A percentile compares a stretch with the other conserved stretches of the same genome.
Conservation (phyloP, 441 rosid genomes). For the Euphorbia schlechtendalii region DNA sequence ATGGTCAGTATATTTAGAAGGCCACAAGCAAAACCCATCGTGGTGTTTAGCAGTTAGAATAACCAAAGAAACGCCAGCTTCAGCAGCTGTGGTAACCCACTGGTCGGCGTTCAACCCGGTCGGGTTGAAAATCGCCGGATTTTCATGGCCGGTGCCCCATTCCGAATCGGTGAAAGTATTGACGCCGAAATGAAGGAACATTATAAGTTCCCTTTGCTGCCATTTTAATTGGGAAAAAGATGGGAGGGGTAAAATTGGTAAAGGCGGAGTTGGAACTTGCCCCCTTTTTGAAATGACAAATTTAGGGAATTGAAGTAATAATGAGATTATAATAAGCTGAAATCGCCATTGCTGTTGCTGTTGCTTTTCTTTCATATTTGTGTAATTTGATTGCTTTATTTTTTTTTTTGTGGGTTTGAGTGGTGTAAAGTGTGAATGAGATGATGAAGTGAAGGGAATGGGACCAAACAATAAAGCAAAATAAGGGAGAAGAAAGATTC, state of each 20-base stretch:
- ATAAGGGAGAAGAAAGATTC: conserved; percentile 13
- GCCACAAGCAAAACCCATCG: conserved; percentile 79
- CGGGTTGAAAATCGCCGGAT: conserved; percentile 49
- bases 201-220: conserved; percentile 67
- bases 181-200: conserved; percentile 77
- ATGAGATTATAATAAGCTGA: background rate
- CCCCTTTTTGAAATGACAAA: conserved; percentile 21
- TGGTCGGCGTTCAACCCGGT: conserved; percentile 41
- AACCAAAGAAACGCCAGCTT: conserved; percentile 48
- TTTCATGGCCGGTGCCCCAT: conserved; percentile 64
- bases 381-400: background rate
- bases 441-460: background rate
- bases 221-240: conserved; percentile 58
- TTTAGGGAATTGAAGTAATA: conserved; percentile 12
- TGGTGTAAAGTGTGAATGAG: no score
- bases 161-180: conserved; percentile 72
- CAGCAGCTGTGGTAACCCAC: conserved; percentile 48
- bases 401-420: no score
- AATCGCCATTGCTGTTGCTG: background rate
- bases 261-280: conserved; percentile 46
- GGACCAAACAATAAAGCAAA: conserved; percentile 2
- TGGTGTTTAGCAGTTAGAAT: conserved; percentile 75
- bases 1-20: conserved; percentile 54
- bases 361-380: background rate
- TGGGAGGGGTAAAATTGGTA: conserved; percentile 60